phyloP scores from a whole-genome alignment of 441 rosid species.

The Hura crepitans region DNA sequence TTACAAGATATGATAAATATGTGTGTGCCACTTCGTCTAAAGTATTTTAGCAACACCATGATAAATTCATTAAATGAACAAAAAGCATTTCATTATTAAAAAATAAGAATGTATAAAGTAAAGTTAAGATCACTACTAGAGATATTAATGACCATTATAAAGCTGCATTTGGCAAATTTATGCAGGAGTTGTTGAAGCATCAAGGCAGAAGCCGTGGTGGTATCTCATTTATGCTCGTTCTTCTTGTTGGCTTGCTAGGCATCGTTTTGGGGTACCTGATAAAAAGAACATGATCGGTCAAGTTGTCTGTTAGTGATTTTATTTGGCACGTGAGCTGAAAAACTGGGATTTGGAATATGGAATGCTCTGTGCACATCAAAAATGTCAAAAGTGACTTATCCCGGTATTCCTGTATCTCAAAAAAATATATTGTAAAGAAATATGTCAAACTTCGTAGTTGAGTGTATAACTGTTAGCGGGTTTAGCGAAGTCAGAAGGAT shows the following conservation, averaged over 20 bases:
- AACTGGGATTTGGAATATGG: constrained; percentile 21
- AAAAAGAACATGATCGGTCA: constrained; percentile 38
- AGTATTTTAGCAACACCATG: no score
- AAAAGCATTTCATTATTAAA: no score
- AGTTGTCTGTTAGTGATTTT: constrained; percentile 3
- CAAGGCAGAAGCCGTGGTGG: constrained; percentile 39
- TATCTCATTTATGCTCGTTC: constrained; percentile 33
- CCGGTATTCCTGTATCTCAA: no score
- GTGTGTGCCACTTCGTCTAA: not conserved
- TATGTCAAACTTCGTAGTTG: constrained; percentile 15
- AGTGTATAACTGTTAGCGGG: not conserved
- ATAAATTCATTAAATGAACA: not conserved
- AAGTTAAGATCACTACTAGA: not conserved
- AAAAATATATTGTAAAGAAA: constrained; percentile 19
- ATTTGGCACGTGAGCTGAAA: not conserved
- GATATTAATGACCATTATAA: not conserved
- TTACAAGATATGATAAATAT: not conserved
- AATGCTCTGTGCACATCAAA: constrained; percentile 16
- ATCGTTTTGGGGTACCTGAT: constrained; percentile 59
- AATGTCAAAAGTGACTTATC: no score
- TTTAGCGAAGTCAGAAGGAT: not conserved
- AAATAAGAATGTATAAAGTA: no score
- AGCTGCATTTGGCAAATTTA: constrained; percentile 7
- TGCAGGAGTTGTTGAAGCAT: constrained; percentile 63
- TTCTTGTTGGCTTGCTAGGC: constrained; percentile 54